Base-by-base conservation (phyloP, 768 basidiomycete species). In the Hebeloma cylindrosporum region DNA sequence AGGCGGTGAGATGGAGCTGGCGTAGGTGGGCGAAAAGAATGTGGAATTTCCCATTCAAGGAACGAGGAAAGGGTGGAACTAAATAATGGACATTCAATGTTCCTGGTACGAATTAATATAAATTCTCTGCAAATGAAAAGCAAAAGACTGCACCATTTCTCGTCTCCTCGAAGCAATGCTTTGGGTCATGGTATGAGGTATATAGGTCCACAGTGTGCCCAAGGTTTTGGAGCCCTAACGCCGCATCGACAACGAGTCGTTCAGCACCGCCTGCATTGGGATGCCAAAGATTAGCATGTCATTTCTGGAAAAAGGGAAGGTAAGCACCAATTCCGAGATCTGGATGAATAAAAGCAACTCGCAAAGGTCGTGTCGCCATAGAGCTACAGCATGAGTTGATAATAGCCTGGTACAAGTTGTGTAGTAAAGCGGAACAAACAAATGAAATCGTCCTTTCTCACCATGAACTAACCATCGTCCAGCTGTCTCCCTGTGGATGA, bases 141-240 rank as follows among this genome's bases (percentile, higher is more conserved):
- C 7, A 28, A 27, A 10, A n/a, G 20, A 9, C 59, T 78, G 33
- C 60, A 91, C 95, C 95, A 61, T 97, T 82, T 43, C 77, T 71
- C 0, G 96, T 98, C 68, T 99, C 96, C 39, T 93, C 89, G 54
- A 99, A 99, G 60, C 90, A 95, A 51, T 91, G 85, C 10, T 73
- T 68, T 0, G 82, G 77, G 57, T 99, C 86, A 63, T 96, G 93
- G 58, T 96, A 82, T 0, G 92, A 95, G 0, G 96, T 98, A 65
- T 93, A 96, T 17, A 98, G 80, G 55, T 88, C 82, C 13, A 99
- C 87, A 0, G 74, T 67, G 59, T 98, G 93, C 0, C 94, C 95
- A 4, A 83, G 73, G 7, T 76, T 69, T 62, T 97, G 89, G 9
- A 99, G 69, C 6, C 93, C 89, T 0, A 95, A 74, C 2, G 95